Percentiles rank a stretch among this genome's conserved stretches.
phyloP scores from a whole-genome alignment of 176 grass and related monocot species.

The Triticum turgidum region DNA sequence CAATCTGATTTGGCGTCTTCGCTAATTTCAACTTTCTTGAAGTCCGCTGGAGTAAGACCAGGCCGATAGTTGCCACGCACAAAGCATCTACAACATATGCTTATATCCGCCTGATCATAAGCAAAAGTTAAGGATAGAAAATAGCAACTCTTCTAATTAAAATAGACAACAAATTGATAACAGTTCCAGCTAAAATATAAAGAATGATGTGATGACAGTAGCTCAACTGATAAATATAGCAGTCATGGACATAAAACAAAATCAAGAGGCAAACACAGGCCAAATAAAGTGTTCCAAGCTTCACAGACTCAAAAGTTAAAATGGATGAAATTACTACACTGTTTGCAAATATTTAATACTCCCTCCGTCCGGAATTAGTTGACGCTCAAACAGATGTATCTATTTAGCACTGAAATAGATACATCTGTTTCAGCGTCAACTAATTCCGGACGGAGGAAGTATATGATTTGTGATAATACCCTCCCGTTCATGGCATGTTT shows the following conservation, averaged over 20 bases:
- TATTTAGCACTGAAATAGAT: no score
- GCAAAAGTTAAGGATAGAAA: conserved; percentile 23
- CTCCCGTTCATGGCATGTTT: neutral
- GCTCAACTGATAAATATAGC: neutral
- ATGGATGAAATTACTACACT: neutral
- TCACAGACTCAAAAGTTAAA: neutral
- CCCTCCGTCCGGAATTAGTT: no score
- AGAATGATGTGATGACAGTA: neutral
- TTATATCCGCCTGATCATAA: conserved; percentile 77
- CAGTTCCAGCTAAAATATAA: conserved; percentile 15
- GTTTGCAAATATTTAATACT: neutral
- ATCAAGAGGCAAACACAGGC: neutral
- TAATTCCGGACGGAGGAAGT: no score
- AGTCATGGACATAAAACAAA: neutral
- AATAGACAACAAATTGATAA: neutral
- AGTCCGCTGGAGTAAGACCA: conserved; percentile 76
- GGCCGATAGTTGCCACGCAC: conserved; percentile 81
- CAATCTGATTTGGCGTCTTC: conserved; percentile 88
- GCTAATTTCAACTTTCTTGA: conserved; percentile 79
- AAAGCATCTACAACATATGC: conserved; percentile 81
- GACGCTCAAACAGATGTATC: no score
- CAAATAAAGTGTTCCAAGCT: neutral
- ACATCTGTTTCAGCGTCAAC: no score
- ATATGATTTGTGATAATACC: neutral
- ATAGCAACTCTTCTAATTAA: conserved; percentile 13